Conservation (phyloP, 2,329 filamentous ascomycete genomes). For the Ophiocordyceps unilateralis region DNA sequence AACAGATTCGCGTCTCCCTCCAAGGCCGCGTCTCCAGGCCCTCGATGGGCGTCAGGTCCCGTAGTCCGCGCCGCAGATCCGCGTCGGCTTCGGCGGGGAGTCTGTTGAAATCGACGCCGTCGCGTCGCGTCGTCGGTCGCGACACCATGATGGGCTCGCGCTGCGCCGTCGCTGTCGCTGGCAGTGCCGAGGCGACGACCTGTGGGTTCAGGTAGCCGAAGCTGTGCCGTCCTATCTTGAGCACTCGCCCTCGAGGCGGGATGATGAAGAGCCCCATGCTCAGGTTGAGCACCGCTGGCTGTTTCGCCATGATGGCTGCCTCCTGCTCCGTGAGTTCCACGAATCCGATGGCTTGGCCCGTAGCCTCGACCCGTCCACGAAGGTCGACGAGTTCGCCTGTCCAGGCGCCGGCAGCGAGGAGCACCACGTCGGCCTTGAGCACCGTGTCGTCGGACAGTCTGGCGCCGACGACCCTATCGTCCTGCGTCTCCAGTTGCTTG, state of each 20-base stretch:
- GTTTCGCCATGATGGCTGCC: constrained; percentile 41
- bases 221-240: constrained; percentile 54
- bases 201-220: constrained; percentile 48
- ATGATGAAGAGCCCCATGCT: constrained; percentile 58
- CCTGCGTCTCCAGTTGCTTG: constrained; percentile 21
- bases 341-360: constrained; percentile 69
- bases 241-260: constrained; percentile 40
- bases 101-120: constrained; percentile 23
- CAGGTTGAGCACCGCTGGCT: constrained; percentile 60
- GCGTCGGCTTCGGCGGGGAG: constrained; percentile 43
- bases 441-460: constrained; percentile 17
- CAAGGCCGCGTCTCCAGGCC: constrained; percentile 43
- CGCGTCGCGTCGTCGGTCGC: constrained; percentile 16
- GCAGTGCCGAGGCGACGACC: constrained; percentile 16
- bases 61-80: constrained; percentile 43
- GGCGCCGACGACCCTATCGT: constrained; percentile 35
- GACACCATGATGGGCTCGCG: constrained; percentile 16
- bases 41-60: constrained; percentile 38
- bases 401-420: constrained; percentile 82
- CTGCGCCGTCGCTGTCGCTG: constrained; percentile 10
- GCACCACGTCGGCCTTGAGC: constrained; percentile 47
- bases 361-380: constrained; percentile 57
- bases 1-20: constrained; percentile 46
- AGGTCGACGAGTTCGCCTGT: constrained; percentile 63
- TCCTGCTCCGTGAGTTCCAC: constrained; percentile 57